phyloP scores from a whole-genome alignment of 352 stramenopile species.

The Phytophthora parvispora region DNA sequence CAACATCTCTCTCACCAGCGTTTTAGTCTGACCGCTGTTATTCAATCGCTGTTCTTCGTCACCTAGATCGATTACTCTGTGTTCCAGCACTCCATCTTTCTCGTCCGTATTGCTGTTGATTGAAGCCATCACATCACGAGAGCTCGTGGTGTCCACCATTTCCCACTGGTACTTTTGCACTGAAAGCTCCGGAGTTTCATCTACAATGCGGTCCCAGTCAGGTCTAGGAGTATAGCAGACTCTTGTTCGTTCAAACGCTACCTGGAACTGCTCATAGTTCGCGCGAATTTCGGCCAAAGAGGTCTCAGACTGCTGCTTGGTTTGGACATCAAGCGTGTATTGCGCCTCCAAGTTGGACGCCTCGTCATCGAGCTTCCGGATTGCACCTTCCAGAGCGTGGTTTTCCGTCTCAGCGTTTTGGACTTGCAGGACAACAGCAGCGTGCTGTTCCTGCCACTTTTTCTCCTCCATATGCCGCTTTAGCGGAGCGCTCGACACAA shows the following conservation, averaged over 20 bases:
- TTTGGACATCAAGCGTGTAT: conserved; percentile 41
- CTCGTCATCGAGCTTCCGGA: conserved; percentile 47
- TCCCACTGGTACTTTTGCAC: conserved; percentile 69
- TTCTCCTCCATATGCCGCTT: conserved; percentile 75
- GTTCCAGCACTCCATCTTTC: conserved; percentile 1
- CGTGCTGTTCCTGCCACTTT: conserved; percentile 63
- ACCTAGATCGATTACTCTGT: background rate
- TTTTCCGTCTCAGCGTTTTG: conserved; percentile 54
- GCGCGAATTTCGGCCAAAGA: conserved; percentile 31
- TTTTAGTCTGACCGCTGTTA: conserved; percentile 38
- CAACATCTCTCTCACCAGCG: conserved; percentile 77
- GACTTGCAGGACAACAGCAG: conserved; percentile 33
- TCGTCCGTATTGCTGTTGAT: conserved; percentile 7
- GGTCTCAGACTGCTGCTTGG: conserved; percentile 17
- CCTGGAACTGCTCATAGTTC: conserved; percentile 37
- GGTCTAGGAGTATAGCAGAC: conserved; percentile 78
- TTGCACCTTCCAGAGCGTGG: conserved; percentile 47
- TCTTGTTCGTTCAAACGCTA: conserved; percentile 38
- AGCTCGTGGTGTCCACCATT: conserved; percentile 23
- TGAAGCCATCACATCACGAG: background rate
- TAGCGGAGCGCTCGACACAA: conserved; percentile 61
- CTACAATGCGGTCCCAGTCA: conserved; percentile 69
- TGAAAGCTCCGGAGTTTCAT: conserved; percentile 69
- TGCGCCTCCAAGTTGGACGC: conserved; percentile 47
- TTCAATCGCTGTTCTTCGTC: background rate